Evolutionary conservation across 176 grass and related monocot genomes (phyloP).

Genomic region (Alopecurus myosuroides): DNA sequence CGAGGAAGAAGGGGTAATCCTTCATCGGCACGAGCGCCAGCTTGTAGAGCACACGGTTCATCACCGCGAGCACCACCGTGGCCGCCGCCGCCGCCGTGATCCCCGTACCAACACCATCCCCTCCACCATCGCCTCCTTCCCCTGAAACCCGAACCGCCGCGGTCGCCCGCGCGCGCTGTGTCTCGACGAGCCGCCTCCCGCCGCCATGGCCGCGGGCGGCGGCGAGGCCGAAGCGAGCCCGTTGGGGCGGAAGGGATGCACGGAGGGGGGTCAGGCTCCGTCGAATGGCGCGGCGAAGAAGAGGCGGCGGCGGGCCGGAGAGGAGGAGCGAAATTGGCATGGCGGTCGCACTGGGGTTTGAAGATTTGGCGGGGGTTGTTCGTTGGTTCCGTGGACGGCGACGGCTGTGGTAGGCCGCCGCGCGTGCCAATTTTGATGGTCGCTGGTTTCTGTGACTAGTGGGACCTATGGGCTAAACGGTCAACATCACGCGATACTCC

Average conservation of each 20-base stretch:
- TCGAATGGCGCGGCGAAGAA: background rate
- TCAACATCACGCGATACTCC: background rate
- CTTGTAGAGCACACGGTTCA: conserved; percentile 96
- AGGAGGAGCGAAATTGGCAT: conserved; percentile 31
- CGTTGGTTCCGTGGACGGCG: conserved; percentile 10
- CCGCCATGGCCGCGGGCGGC: background rate
- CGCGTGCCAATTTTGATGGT: background rate
- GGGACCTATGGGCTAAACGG: background rate
- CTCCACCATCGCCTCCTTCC: background rate
- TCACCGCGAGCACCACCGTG: conserved; percentile 61
- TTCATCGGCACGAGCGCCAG: conserved; percentile 86
- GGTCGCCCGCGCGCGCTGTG: background rate
- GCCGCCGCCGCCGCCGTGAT: conserved; percentile 37
- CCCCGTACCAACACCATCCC: background rate
- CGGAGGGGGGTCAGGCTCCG: background rate
- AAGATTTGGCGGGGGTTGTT: conserved; percentile 24
- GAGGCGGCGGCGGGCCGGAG: conserved; percentile 9
- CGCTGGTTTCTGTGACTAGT: background rate
- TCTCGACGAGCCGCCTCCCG: background rate
- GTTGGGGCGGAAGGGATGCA: background rate
- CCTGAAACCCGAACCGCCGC: conserved; percentile 3
- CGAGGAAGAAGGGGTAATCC: conserved; percentile 88
- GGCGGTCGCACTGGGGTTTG: background rate
- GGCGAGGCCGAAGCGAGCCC: background rate
- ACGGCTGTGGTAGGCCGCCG: background rate